Evolutionary conservation across 2,329 filamentous ascomycete genomes (phyloP).

Genomic region (Colletotrichum sp.): DNA sequence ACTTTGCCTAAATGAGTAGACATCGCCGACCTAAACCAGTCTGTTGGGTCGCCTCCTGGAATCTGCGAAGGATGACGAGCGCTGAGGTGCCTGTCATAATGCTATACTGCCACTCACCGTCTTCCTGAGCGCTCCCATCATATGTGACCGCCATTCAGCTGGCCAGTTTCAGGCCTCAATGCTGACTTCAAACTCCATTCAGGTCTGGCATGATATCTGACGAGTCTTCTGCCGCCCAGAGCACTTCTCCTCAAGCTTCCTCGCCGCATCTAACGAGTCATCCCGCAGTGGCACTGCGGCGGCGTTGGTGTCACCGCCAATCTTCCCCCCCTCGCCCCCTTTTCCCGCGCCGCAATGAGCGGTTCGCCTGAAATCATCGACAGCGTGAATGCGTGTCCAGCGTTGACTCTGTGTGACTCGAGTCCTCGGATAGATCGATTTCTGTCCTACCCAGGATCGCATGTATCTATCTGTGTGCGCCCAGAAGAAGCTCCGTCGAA

Average conservation of each 20-base stretch:
- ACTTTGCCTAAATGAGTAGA: background rate
- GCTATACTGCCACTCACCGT: background rate
- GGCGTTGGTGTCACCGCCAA: conserved; percentile 25
- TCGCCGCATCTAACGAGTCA: background rate
- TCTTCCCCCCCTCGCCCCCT: conserved; percentile 24
- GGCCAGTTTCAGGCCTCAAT: background rate
- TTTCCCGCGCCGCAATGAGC: background rate
- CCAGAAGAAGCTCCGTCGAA: background rate
- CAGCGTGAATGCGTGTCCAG: background rate
- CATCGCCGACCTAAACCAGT: background rate
- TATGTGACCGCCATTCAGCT: background rate
- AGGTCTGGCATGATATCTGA: background rate
- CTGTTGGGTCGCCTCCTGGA: background rate
- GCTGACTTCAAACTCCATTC: background rate
- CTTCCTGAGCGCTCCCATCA: background rate
- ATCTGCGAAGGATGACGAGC: background rate
- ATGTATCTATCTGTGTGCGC: background rate
- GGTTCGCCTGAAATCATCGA: background rate
- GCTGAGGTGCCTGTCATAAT: background rate
- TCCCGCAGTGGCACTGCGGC: conserved; percentile 6
- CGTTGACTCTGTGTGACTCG: background rate
- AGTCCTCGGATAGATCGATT: background rate
- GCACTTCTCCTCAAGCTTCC: background rate
- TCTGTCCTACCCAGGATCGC: background rate
- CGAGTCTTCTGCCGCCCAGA: background rate